Evolutionary conservation across 2,329 filamentous ascomycete species (phyloP).

Genomic region (Blumeria graminis): DNA sequence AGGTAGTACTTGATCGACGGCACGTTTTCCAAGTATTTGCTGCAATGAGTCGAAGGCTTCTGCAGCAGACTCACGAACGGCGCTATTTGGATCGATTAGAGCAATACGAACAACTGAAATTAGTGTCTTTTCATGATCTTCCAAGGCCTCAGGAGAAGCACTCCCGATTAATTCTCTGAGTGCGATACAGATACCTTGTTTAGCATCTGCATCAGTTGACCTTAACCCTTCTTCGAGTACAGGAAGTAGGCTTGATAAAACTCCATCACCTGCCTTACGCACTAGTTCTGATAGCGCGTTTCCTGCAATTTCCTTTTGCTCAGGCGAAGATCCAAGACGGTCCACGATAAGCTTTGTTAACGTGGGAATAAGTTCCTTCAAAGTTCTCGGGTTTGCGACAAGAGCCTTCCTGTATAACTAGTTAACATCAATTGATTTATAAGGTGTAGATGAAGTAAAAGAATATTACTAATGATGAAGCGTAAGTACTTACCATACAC

Average conservation of each 20-base stretch:
- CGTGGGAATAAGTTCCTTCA: conserved; percentile 88
- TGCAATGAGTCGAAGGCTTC: conserved; percentile 94
- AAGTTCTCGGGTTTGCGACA: conserved; percentile 54
- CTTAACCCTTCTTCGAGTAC: conserved; percentile 82
- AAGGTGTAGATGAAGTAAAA: too few species aligned
- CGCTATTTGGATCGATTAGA: conserved; percentile 66
- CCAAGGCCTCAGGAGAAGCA: conserved; percentile 65
- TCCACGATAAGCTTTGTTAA: conserved; percentile 88
- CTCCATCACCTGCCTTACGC: conserved; percentile 83
- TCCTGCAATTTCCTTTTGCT: conserved; percentile 95
- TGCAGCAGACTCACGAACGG: conserved; percentile 84
- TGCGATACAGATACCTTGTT: conserved; percentile 92
- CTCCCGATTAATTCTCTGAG: conserved; percentile 81
- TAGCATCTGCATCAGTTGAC: conserved; percentile 76
- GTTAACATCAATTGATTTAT: neutral
- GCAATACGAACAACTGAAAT: conserved; percentile 87
- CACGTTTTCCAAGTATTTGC: conserved; percentile 77
- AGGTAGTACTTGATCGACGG: conserved; percentile 85
- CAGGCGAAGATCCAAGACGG: conserved; percentile 81
- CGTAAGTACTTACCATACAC: conserved; percentile 38
- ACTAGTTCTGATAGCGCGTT: conserved; percentile 94
- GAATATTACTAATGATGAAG: too few species aligned
- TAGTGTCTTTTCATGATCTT: conserved; percentile 84
- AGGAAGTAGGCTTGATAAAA: conserved; percentile 66
- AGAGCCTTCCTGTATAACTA: conserved; percentile 2